Evolutionary conservation across 495 filamentous ascomycete genomes (phyloP), one percentile per base, ranked within the genome.

Genomic region (Jackrogersella minutella): DNA sequence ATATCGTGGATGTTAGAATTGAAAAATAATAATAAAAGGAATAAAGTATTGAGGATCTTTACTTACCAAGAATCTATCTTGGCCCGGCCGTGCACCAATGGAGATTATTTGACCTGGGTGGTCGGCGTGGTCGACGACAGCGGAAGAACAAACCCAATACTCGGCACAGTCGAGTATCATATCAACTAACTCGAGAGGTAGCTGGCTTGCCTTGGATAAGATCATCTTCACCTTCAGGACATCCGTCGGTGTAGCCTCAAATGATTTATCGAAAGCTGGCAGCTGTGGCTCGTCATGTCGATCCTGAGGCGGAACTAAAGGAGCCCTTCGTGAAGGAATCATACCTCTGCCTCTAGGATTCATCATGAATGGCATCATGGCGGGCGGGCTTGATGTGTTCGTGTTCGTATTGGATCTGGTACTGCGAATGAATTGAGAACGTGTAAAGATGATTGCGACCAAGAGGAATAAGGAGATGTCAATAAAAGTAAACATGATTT

Each of bases 141-240:
- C 71, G 3, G 78, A 74, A 0, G 81, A 79, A 54, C 83, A 81
- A 0, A 85, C 83, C 90, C 90, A 93, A 69, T 92, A 92, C 73
- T 91, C 89, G 17, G 89, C 89, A 36, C 77, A 73, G 68, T 91
- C 90, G 52, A 91, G 68, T 31, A 93, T 86, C 50, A 78, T 73
- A 73, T 92, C 88, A n/a, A 91, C 70, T 17, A 93, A 68, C 60
- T 93, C 90, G 1, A 76, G 62, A 0, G 90, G 90, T 0, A 91
- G 73, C 1, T 70, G 59, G 31, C 79, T 70, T 6, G 69, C 57
- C 39, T 78, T 71, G 30, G 26, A 58, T 6, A 85, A 66, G 62
- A 84, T 81, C 5, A 68, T 54, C 62, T 81, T 85, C 33, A 82
- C 77, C 17, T 79, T 54, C 5, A 81, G 30, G 13, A 85, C 78